Evolutionary conservation across 768 basidiomycete species (phyloP).

Genomic region (Dacryopinax spathularia): DNA sequence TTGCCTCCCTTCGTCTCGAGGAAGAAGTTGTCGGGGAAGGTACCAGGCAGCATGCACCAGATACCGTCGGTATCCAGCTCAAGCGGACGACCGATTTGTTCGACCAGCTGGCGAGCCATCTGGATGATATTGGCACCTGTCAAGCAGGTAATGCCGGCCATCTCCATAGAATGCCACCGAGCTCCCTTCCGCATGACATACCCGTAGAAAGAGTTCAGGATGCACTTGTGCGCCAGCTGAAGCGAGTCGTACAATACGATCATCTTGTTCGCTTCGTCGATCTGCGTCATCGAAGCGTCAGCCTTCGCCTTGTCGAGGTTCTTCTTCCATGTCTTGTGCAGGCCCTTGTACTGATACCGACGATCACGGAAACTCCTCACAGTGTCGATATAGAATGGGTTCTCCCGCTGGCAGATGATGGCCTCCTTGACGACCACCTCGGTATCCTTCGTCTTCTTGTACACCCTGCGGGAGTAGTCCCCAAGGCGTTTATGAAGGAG

Average conservation of each 20-base stretch:
- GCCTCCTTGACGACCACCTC: conserved; percentile 85
- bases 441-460: conserved; percentile 96
- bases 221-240: conserved; percentile 98
- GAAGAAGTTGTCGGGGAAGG: conserved; percentile 96
- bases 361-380: conserved; percentile 94
- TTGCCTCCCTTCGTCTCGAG: conserved; percentile 85
- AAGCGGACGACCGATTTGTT: conserved; percentile 92
- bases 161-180: conserved; percentile 99
- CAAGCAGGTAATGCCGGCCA: conserved; percentile 98
- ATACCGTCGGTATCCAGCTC: conserved; percentile 98
- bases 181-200: conserved; percentile 99
- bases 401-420: conserved; percentile 94
- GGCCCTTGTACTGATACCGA: conserved; percentile 96
- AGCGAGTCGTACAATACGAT: conserved; percentile 96
- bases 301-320: conserved; percentile 62
- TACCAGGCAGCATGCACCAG: conserved; percentile 98
- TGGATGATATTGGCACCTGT: conserved; percentile 97
- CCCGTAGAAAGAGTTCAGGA: conserved; percentile 98
- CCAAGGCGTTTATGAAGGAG: conserved; percentile 91
- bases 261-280: conserved; percentile 98
- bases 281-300: conserved; percentile 64
- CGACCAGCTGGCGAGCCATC: conserved; percentile 93
- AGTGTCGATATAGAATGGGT: conserved; percentile 98
- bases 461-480: conserved; percentile 96
- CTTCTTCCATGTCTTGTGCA: conserved; percentile 99